Base-by-base conservation (phyloP, 208 protist species). In the Herpetomonas samuelpessoai region DNA sequence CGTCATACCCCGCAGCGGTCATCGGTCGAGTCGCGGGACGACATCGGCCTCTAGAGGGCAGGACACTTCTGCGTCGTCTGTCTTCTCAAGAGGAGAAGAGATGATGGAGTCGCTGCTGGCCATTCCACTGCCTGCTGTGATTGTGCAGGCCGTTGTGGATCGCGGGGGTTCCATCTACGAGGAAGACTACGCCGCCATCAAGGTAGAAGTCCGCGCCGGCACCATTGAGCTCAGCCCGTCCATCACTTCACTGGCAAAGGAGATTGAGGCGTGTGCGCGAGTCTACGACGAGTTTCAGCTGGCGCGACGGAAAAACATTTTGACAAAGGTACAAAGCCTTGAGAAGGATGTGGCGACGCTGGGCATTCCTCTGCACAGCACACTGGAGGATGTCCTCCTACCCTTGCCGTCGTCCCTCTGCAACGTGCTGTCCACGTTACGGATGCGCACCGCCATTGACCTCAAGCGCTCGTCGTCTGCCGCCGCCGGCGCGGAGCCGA, bases 161-260 rank as follows among this genome's bases (percentile, higher is more conserved):
- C 55, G 61, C 12, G 65, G 63, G 27, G 44, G 65, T 7, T 22
- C 41, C 2, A 26, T 41, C 0, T 51, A 41, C 0, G 69, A 69
- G 9, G 61, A 81, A 0, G 79, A 92, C 30, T 30, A 73, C 28
- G 56, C 59, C 0, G 65, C 83, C 12, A 68, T 87, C 14, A 76
- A 77, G 1, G 58, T 77, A 22, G 90, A 93, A 68, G 69, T 96
- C 26, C 65, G 75, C 14, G 79, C 75, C 0, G 79, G 74, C 14
- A 67, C 72, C n/a, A 83, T 96, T 22, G 80, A 84, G 56, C 51
- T 96, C 53, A 78, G 68, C 18, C 90, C 90, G 0, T 81, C 83
- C 31, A 78, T 92, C 50, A 68, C 74, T n/a, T 66, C 60, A 12
- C 51, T 96, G 14, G 78, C 81, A 16, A 71, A 76, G 21, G 90